These are phyloP conservation scores for Xylaria sp. DNA, from an alignment of 2,329 filamentous ascomycete species.

Conservation along the genomic window DNA sequence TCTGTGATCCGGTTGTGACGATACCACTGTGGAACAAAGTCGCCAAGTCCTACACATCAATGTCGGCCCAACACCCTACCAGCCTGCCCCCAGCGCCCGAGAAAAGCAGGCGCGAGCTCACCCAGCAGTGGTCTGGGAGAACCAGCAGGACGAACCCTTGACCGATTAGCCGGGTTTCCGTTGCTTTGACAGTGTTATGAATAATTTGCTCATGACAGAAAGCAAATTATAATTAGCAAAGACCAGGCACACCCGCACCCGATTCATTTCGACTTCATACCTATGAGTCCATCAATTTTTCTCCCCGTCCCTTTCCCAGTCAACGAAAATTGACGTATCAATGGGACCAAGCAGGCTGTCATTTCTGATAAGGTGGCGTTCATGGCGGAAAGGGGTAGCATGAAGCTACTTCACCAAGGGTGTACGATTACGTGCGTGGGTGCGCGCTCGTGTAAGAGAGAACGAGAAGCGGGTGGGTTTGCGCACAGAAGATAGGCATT, in stretches of 20 bases:
- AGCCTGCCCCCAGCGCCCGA: neutral
- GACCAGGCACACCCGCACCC: no score
- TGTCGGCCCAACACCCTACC: neutral
- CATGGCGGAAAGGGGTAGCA: neutral
- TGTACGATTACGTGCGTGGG: constrained; percentile 4
- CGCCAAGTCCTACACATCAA: neutral
- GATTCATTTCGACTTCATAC: neutral
- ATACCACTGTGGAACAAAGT: neutral
- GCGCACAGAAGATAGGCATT: neutral
- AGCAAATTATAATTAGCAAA: neutral
- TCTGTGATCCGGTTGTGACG: neutral
- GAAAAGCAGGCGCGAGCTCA: neutral
- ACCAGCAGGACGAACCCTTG: neutral
- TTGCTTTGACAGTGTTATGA: no score
- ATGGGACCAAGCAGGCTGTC: no score
- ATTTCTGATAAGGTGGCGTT: no score
- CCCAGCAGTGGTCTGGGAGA: neutral
- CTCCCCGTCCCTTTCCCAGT: no score
- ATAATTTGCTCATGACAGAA: no score
- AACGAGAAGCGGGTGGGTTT: neutral
- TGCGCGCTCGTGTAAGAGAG: neutral
- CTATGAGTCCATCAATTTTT: neutral
- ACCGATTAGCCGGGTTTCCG: no score
- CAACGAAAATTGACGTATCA: no score
- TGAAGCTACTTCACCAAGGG: neutral